Base-by-base conservation (phyloP, 2,329 filamentous ascomycete genomes). In the Lasiodiplodia sp. region DNA sequence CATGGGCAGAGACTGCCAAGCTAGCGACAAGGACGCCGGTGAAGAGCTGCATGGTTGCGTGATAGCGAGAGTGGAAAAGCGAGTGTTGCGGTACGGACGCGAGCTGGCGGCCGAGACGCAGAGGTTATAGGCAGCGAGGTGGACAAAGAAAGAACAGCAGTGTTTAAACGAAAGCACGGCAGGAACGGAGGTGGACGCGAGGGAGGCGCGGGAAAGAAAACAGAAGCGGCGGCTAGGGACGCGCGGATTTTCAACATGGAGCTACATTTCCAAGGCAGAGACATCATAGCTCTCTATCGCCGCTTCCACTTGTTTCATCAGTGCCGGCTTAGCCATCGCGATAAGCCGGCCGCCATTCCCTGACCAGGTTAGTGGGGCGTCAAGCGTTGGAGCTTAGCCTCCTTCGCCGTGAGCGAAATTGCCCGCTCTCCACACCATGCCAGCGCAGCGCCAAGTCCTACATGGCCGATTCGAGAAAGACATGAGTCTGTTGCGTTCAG, bases 1-100 rank as follows among this genome's bases (percentile, higher is more conserved):
- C 83, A 72, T 78, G 74, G 67, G 81, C 83, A 44, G 51, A 63
- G 68, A 75, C 73, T 21, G 76, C 73, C 60, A 77, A 64, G 69
- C 72, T 72, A 4, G 74, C 76, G 21, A 77, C 62, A 14, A 75
- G 71, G 71, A 68, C 70, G 57, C 71, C 44, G 11, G 25, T 28
- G 44, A 47, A 21, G 44, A 47, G 44, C 18, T 47, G 44, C 44
- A 47, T 47, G n/a, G 44, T 47, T 47, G n/a, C 44, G 44, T 47
- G 44, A 21, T 10, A 47, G 44, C 44, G 34, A 66, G 25, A 37
- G 28, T 16, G 47, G 25, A 23, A 55, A 49, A 53, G 53, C 53
- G 60, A 31, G 47, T 64, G 8, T 67, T 51, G 65, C 40, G n/a
- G 53, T 10, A 40, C 3, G 23, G 28, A 21, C 38, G 31, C 23